Conservation (phyloP, 129 eudicot genomes). For the Tagetes patula region DNA sequence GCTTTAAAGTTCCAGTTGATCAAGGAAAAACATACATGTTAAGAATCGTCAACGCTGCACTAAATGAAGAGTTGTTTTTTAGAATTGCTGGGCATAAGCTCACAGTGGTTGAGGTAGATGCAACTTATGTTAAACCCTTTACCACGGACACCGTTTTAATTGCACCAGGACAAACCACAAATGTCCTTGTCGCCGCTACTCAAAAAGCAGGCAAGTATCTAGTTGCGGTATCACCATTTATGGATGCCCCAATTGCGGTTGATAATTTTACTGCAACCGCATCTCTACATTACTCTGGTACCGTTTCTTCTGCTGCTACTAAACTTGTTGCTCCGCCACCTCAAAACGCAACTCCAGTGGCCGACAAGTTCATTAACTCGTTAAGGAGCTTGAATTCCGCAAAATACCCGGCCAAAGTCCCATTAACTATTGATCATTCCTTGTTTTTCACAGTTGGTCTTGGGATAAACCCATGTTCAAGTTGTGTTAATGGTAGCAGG, state of each 20-base stretch:
- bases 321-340: slow-evolving; percentile 59
- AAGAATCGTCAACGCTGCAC: slow-evolving; percentile 72
- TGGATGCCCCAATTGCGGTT: slow-evolving; percentile 59
- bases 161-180: slow-evolving; percentile 82
- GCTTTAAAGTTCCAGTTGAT: slow-evolving; percentile 52
- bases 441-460: slow-evolving; percentile 74
- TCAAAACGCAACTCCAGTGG: slow-evolving; percentile 59
- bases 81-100: slow-evolving; percentile 65
- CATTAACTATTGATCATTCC: slow-evolving; percentile 48
- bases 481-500: slow-evolving; percentile 50
- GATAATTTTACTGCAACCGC: slow-evolving; percentile 73
- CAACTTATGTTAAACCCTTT: slow-evolving; percentile 68
- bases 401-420: slow-evolving; percentile 58
- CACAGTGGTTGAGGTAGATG: slow-evolving; percentile 72
- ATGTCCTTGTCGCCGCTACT: slow-evolving; percentile 47
- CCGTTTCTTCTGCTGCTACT: slow-evolving; percentile 42
- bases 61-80: slow-evolving; percentile 72
- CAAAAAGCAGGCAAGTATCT: slow-evolving; percentile 48
- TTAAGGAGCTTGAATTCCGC: slow-evolving; percentile 61
- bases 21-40: slow-evolving; percentile 62
- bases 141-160: slow-evolving; percentile 51
- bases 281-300: slow-evolving; percentile 53
- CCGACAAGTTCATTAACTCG: slow-evolving; percentile 44
- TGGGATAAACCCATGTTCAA: slow-evolving; percentile 64
- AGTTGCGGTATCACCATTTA: slow-evolving; percentile 60